phyloP scores from a whole-genome alignment of 257 asterid species.

The Solanum piurae region DNA sequence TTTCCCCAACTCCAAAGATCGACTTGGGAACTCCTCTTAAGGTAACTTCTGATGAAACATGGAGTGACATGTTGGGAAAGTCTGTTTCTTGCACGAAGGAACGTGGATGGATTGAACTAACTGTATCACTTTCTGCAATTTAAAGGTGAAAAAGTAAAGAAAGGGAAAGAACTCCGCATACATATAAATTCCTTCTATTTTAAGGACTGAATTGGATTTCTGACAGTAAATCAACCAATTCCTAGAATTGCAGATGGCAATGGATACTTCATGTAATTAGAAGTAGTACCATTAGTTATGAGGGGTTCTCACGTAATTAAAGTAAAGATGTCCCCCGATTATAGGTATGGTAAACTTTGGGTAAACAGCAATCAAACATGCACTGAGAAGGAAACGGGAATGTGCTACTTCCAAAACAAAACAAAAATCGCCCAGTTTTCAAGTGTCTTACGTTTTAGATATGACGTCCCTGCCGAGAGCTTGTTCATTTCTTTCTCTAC shows the following conservation, averaged over 20 bases:
- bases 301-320: neutral
- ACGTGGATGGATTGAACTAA: neutral
- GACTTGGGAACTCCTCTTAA: neutral
- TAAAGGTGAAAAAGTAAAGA: neutral
- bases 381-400: neutral
- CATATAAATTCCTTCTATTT: neutral
- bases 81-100: neutral
- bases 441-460: neutral
- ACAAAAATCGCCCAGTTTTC: neutral
- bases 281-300: neutral
- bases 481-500: neutral
- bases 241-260: neutral
- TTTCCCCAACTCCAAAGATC: neutral
- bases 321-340: neutral
- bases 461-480: neutral
- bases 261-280: neutral
- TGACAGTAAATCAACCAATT: neutral
- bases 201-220: neutral
- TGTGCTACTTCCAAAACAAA: neutral
- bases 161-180: too few species aligned
- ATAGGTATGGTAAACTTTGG: neutral
- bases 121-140: neutral
- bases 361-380: neutral
- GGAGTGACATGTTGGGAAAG: neutral
- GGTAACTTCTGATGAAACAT: neutral